Percentiles rank a stretch among this genome's conserved stretches.
Conservation (phyloP, 768 basidiomycete species). For the Trametes sanguinea region DNA sequence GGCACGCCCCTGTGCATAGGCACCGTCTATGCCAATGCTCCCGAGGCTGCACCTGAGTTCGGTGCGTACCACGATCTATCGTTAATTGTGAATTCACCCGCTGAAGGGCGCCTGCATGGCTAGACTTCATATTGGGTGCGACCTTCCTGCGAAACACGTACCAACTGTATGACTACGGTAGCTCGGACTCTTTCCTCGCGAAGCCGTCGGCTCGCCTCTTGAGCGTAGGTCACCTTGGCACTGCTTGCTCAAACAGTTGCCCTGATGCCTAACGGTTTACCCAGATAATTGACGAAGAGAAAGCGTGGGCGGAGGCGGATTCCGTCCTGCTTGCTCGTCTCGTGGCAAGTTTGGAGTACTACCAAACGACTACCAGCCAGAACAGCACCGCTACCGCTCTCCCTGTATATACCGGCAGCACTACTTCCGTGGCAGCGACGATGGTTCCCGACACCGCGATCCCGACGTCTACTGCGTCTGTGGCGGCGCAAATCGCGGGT, state of each 20-base stretch:
- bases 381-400: background rate
- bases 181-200: background rate
- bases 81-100: too few relatives aligned
- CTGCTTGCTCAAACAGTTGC: background rate
- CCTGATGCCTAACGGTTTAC: too few relatives aligned
- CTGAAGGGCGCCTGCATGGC: background rate
- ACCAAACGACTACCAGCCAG: background rate
- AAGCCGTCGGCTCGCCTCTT: background rate
- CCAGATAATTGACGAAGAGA: background rate
- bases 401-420: background rate
- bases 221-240: background rate
- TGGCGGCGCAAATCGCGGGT: background rate
- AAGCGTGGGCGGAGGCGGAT: constrained; percentile 12
- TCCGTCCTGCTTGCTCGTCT: background rate
- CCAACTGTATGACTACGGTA: constrained; percentile 24
- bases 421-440: background rate
- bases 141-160: constrained; percentile 27
- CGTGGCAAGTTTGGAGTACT: background rate
- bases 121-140: constrained; percentile 24
- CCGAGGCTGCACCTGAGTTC: background rate
- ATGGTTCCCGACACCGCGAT: background rate
- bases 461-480: background rate
- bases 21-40: background rate
- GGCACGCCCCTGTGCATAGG: constrained; percentile 7
- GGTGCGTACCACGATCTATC: background rate